A percentile compares a stretch with the other conserved stretches of the same genome.
phyloP scores from a whole-genome alignment of 768 basidiomycete species.

The Hypholoma sublateritium region DNA sequence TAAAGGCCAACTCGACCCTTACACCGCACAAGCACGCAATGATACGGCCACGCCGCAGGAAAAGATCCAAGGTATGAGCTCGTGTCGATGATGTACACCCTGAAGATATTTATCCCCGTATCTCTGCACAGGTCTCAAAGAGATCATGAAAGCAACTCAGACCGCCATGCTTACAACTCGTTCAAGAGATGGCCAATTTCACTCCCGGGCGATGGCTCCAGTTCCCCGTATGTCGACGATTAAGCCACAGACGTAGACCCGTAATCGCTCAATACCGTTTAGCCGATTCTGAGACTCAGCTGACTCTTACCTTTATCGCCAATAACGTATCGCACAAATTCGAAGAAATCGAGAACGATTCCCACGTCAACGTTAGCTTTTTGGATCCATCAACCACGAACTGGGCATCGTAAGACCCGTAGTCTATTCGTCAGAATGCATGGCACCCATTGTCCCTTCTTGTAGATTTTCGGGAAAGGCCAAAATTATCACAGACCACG shows the following conservation, averaged over 20 bases:
- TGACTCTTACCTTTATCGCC: constrained; percentile 67
- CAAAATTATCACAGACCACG: constrained; percentile 59
- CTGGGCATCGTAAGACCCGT: constrained; percentile 61
- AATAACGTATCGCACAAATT: constrained; percentile 76
- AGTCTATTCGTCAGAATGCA: background rate
- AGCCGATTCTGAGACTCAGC: constrained; percentile 39
- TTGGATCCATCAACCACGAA: constrained; percentile 65
- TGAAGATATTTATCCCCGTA: background rate
- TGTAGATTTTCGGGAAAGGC: constrained; percentile 70
- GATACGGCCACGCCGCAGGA: constrained; percentile 55
- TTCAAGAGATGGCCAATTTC: constrained; percentile 62
- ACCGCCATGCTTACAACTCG: constrained; percentile 82
- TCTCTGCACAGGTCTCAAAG: constrained; percentile 50
- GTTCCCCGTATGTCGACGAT: constrained; percentile 49
- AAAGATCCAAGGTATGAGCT: constrained; percentile 60
- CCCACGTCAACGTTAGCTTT: constrained; percentile 81
- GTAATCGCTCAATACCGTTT: background rate
- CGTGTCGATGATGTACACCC: background rate
- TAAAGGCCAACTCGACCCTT: constrained; percentile 61
- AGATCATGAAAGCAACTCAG: constrained; percentile 60
- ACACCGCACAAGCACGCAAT: constrained; percentile 64
- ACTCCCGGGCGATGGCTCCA: constrained; percentile 81
- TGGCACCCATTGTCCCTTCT: constrained; percentile 20
- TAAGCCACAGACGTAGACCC: background rate
- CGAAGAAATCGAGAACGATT: constrained; percentile 73